These are phyloP conservation scores for Cyberlindnera americana DNA, from an alignment of 805 yeast genomes.

Conservation along the genomic window DNA sequence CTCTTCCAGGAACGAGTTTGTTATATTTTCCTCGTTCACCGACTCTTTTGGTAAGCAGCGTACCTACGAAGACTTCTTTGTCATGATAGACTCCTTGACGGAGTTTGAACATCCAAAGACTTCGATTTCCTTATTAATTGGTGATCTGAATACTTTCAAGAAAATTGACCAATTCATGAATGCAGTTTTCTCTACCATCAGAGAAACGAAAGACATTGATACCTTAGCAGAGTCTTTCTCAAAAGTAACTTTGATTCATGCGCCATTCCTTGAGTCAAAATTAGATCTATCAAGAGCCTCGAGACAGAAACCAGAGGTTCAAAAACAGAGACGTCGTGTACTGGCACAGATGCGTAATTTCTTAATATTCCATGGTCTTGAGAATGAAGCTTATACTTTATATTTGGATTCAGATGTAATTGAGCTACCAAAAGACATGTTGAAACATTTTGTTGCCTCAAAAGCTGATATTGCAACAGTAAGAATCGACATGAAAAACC, in stretches of 20 bases:
- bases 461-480: constrained; percentile 31
- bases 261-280: constrained; percentile 15
- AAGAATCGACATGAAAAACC: constrained; percentile 25
- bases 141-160: constrained; percentile 8
- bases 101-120: constrained; percentile 12
- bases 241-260: constrained; percentile 26
- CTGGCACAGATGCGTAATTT: constrained; percentile 28
- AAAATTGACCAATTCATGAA: constrained; percentile 9
- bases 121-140: constrained; percentile 18
- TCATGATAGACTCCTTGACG: constrained; percentile 7
- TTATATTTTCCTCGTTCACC: constrained; percentile 15
- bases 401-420: constrained; percentile 33
- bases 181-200: constrained; percentile 5
- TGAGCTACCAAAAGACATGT: constrained; percentile 25
- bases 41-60: constrained; percentile 15
- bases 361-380: constrained; percentile 22
- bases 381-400: constrained; percentile 28
- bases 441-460: constrained; percentile 24
- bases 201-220: background rate
- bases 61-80: constrained; percentile 15
- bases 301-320: constrained; percentile 22
- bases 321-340: constrained; percentile 24
- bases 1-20: constrained; percentile 14
- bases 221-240: constrained; percentile 15
- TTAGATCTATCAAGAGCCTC: constrained; percentile 12